Percentiles rank a stretch among this genome's conserved stretches.
Conservation (phyloP, 805 yeast genomes). For the Debaryomyces castellii region DNA sequence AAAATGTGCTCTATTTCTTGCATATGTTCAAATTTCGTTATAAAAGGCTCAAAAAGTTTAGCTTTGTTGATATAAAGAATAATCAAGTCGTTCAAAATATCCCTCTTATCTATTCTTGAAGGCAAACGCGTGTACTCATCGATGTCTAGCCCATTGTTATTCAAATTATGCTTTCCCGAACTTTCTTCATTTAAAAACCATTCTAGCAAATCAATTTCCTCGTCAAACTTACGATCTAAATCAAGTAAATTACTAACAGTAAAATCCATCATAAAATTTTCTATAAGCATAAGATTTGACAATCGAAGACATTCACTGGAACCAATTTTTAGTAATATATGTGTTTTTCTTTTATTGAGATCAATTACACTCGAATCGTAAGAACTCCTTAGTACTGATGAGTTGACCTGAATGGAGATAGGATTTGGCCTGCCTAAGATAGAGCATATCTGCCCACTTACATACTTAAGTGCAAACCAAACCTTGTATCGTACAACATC, state of each 20-base stretch:
- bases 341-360: conserved; percentile 20
- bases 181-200: conserved; percentile 17
- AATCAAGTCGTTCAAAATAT: conserved; percentile 45
- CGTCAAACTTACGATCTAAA: conserved; percentile 41
- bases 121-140: conserved; percentile 14
- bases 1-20: conserved; percentile 29
- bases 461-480: conserved; percentile 50
- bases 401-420: conserved; percentile 42
- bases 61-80: conserved; percentile 50
- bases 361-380: conserved; percentile 15
- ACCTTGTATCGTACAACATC: conserved; percentile 40
- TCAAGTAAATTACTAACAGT: conserved; percentile 38
- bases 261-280: conserved; percentile 49
- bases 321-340: conserved; percentile 43
- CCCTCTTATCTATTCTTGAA: conserved; percentile 24
- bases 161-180: conserved; percentile 5
- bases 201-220: conserved; percentile 39
- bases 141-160: conserved; percentile 2
- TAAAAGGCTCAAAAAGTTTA: conserved; percentile 52
- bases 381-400: conserved; percentile 23
- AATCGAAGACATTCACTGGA: conserved; percentile 48
- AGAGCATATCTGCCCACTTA: conserved; percentile 50
- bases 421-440: conserved; percentile 57
- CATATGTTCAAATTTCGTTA: conserved; percentile 27
- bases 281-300: conserved; percentile 51